Percentiles rank a stretch among this genome's conserved stretches.
phyloP scores from a whole-genome alignment of 176 grass and related monocot species.

The Ensete glaucum region DNA sequence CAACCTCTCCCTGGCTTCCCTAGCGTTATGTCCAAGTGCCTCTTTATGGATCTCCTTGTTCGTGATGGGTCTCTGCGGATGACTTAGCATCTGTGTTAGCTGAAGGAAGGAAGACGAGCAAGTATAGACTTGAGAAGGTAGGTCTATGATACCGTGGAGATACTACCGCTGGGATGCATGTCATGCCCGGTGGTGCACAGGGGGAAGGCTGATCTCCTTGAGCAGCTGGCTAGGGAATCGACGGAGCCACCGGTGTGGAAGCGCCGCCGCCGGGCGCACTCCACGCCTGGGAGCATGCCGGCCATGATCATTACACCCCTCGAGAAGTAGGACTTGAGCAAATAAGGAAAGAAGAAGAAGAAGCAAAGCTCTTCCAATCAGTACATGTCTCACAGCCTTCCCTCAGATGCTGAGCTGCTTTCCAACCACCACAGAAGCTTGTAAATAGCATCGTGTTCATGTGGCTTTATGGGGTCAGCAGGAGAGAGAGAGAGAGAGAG shows the following conservation, averaged over 20 bases:
- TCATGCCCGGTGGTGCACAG: not conserved
- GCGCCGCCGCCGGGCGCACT: slow-evolving; percentile 14
- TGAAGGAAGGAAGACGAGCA: not conserved
- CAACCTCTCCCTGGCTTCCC: slow-evolving; percentile 21
- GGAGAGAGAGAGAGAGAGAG: too few species aligned
- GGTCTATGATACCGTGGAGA: not conserved
- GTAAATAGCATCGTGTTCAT: too few species aligned
- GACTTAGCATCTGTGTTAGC: not conserved
- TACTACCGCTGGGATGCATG: not conserved
- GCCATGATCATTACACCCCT: slow-evolving; percentile 6
- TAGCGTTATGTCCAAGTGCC: not conserved
- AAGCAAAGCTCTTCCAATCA: too few species aligned
- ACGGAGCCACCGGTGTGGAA: not conserved
- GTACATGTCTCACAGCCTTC: too few species aligned
- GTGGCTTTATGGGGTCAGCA: too few species aligned
- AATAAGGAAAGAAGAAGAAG: too few species aligned
- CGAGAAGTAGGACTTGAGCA: too few species aligned
- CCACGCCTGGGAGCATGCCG: slow-evolving; percentile 16
- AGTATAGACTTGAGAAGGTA: not conserved
- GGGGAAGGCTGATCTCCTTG: not conserved
- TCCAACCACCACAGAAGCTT: too few species aligned
- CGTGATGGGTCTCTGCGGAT: not conserved
- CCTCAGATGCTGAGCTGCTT: too few species aligned
- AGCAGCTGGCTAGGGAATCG: not conserved
- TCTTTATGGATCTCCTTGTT: not conserved